A percentile compares a stretch with the other conserved stretches of the same genome.
These are phyloP conservation scores for Podospora appendiculata DNA, from an alignment of 495 filamentous ascomycete genomes.

Conservation along the genomic window DNA sequence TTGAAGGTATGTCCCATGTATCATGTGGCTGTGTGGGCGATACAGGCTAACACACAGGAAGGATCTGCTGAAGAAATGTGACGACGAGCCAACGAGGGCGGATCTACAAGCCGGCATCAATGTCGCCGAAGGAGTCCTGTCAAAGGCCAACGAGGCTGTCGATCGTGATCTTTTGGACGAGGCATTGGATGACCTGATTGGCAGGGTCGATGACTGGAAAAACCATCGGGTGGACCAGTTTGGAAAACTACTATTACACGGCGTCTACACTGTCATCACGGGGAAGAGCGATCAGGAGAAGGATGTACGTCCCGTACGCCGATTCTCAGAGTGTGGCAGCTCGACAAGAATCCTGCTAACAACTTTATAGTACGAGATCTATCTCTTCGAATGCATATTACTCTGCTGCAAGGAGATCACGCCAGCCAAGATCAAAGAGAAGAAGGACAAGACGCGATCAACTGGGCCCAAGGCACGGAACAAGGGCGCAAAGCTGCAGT, in stretches of 20 bases:
- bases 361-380: conserved; percentile 77
- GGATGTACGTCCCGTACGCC: conserved; percentile 53
- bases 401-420: conserved; percentile 96
- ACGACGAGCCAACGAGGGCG: conserved; percentile 56
- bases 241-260: conserved; percentile 79
- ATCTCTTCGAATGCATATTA: conserved; percentile 90
- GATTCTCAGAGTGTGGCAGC: no score
- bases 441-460: conserved; percentile 50
- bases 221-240: conserved; percentile 83
- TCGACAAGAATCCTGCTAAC: no score
- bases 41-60: conserved; percentile 26
- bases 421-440: conserved; percentile 73
- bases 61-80: conserved; percentile 79
- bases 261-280: conserved; percentile 90
- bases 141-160: conserved; percentile 82
- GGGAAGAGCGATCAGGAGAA: conserved; percentile 71
- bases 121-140: conserved; percentile 67
- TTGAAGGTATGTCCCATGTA: conserved; percentile 55
- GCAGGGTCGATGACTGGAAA: conserved; percentile 97
- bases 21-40: not conserved
- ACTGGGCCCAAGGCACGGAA: conserved; percentile 52
- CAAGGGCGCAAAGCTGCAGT: conserved; percentile 73
- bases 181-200: conserved; percentile 70
- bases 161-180: conserved; percentile 73
- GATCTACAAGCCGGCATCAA: conserved; percentile 68